These are phyloP conservation scores for Hygrocybe punicea DNA, from an alignment of 768 basidiomycete genomes.

Conservation along the genomic window DNA sequence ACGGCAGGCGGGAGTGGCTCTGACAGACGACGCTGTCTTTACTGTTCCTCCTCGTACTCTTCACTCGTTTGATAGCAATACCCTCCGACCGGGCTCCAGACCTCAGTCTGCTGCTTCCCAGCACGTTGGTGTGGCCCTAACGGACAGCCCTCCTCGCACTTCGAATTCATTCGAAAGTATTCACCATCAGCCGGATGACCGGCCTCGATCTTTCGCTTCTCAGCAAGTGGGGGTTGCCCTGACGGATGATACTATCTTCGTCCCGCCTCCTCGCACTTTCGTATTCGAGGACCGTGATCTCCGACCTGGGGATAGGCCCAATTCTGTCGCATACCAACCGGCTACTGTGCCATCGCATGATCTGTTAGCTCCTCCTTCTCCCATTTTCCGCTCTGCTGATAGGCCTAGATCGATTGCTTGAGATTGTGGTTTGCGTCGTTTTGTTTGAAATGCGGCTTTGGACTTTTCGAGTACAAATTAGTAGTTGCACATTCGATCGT, in stretches of 20 bases:
- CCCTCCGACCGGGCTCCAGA: not conserved
- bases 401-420: constrained; percentile 47
- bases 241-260: constrained; percentile 5
- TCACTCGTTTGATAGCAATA: not conserved
- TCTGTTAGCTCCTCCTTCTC: constrained; percentile 54
- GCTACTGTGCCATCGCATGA: not conserved
- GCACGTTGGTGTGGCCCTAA: not conserved
- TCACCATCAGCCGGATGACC: constrained; percentile 5
- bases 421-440: not conserved
- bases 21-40: not conserved
- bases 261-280: constrained; percentile 8
- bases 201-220: not conserved
- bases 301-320: constrained; percentile 4
- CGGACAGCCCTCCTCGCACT: constrained; percentile 3
- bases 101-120: constrained; percentile 4
- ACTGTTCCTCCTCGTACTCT: not conserved
- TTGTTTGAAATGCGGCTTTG: not conserved
- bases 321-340: not conserved
- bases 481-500: not conserved
- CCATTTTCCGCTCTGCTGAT: constrained; percentile 43
- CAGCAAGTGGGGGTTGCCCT: not conserved
- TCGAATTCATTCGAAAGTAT: not conserved
- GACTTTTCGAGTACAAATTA: not conserved
- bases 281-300: not conserved
- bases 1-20: not conserved